Percentiles rank a stretch among this genome's conserved stretches.
phyloP scores from a whole-genome alignment of 352 stramenopile species.

The Pythium insidiosum region DNA sequence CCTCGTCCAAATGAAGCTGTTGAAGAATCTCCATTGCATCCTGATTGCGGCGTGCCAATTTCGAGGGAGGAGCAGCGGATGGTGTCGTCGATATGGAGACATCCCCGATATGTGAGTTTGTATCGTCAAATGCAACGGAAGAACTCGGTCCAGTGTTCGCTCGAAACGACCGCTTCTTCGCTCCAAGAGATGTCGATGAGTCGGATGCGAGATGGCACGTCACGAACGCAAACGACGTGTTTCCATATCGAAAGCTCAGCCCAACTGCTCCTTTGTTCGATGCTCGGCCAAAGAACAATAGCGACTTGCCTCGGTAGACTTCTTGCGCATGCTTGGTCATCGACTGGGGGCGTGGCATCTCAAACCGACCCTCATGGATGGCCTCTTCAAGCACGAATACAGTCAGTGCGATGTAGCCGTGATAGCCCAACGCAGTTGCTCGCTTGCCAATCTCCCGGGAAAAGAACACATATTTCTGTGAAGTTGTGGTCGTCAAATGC shows the following conservation, averaged over 20 bases:
- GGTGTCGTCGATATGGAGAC: not conserved
- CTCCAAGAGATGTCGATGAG: slow-evolving; percentile 21
- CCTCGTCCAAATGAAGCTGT: slow-evolving; percentile 69
- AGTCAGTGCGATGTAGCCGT: slow-evolving; percentile 82
- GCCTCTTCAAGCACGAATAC: slow-evolving; percentile 72
- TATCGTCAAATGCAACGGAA: no score
- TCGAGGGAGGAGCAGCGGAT: slow-evolving; percentile 54
- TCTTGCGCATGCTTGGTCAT: slow-evolving; percentile 59
- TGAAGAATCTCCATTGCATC: slow-evolving; percentile 79
- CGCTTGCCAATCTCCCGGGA: slow-evolving; percentile 76
- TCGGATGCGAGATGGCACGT: slow-evolving; percentile 85
- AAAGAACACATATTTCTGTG: slow-evolving; percentile 64
- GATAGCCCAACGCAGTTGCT: slow-evolving; percentile 71
- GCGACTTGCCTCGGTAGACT: slow-evolving; percentile 67
- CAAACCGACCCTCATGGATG: slow-evolving; percentile 53
- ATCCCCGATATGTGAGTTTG: no score
- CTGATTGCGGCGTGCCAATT: slow-evolving; percentile 72
- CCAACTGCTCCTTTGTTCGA: slow-evolving; percentile 70
- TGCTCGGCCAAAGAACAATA: slow-evolving; percentile 64
- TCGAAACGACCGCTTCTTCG: slow-evolving; percentile 27
- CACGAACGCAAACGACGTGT: slow-evolving; percentile 58
- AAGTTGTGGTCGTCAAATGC: slow-evolving; percentile 43
- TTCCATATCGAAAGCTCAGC: slow-evolving; percentile 46
- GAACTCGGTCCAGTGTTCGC: not conserved
- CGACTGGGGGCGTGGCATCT: slow-evolving; percentile 47